Base-by-base conservation (phyloP, 164 flowering plant species). In the Vitis labrusca region DNA sequence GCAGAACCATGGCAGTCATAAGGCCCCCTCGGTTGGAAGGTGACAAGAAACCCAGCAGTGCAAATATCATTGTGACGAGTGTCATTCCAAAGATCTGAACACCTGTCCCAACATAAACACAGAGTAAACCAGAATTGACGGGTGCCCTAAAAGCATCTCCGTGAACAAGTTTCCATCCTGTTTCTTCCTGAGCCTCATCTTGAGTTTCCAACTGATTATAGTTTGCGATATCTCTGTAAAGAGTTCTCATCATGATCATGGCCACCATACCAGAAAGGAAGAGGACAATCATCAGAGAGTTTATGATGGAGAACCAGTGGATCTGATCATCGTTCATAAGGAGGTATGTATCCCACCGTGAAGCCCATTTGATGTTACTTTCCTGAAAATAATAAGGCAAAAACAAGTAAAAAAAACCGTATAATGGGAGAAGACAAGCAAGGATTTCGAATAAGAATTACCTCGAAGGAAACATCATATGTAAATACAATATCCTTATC, bases 251-350 rank as follows among this genome's bases (percentile, higher is more conserved):
- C 89, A 85, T 87, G 73, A 87, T 87, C 91, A 87, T 87, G 27
- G 91, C 91, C 58, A 87, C 91, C 91, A 87, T 87, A 15, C 91
- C 91, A 69, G 91, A 87, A 50, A 85, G 86, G 78, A 87, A 87
- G 29, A 87, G 83, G 56, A 87, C 91, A 61, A 87, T 87, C 91
- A 87, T 87, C 63, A 87, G 71, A 23, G 91, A 87, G 73, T 87
- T 87, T 59, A 87, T 82, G 70, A 87, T 87, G 16, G 91, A 87
- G 58, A 87, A 87, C 91, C 91, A 87, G 71, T 87, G 90, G 62
- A 86, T 87, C 72, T 87, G 91, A 75, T 87, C 91, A 74, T 87
- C 89, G 69, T 87, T 87, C 91, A 87, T 87, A 10, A 87, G 85
- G 13, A 87, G 87, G 77, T 87, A 87, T 29, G 91, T 87, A 71